These are phyloP conservation scores for Mychonastes homosphaera DNA, from an alignment of 139 green algal genomes.

Conservation along the genomic window DNA sequence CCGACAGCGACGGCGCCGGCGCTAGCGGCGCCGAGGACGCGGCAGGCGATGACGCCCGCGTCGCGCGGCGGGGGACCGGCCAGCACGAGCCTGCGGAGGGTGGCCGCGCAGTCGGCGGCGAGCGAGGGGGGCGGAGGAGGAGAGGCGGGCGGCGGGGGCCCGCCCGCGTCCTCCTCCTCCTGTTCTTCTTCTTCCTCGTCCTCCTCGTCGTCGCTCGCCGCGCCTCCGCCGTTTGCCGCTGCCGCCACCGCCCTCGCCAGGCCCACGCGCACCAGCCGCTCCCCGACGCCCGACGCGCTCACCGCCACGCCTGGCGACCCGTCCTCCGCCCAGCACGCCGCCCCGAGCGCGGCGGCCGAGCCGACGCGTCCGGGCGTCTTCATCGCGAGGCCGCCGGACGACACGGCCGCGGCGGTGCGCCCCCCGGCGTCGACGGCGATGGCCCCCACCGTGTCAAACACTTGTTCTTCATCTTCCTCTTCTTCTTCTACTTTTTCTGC, in stretches of 20 bases:
- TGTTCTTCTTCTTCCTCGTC: neutral
- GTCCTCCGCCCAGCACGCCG: conserved; percentile 66
- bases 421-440: conserved; percentile 47
- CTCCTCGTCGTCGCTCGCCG: neutral
- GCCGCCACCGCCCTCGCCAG: conserved; percentile 31
- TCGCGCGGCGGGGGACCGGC: no score
- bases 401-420: conserved; percentile 56
- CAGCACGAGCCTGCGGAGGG: no score
- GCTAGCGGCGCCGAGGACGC: no score
- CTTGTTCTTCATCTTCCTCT: neutral
- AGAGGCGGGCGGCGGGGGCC: no score
- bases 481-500: neutral
- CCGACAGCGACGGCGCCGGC: no score
- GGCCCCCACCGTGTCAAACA: conserved; percentile 61
- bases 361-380: conserved; percentile 65
- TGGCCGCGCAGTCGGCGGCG: no score
- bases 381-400: conserved; percentile 69
- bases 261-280: conserved; percentile 49
- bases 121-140: no score
- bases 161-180: neutral
- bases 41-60: neutral
- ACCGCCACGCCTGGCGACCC: conserved; percentile 27
- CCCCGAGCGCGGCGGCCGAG: conserved; percentile 63
- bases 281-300: conserved; percentile 61
- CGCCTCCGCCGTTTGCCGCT: neutral